A percentile compares a stretch with the other conserved stretches of the same genome.
phyloP scores from a whole-genome alignment of 495 filamentous ascomycete species.

The Aspergillus sclerotioniger region DNA sequence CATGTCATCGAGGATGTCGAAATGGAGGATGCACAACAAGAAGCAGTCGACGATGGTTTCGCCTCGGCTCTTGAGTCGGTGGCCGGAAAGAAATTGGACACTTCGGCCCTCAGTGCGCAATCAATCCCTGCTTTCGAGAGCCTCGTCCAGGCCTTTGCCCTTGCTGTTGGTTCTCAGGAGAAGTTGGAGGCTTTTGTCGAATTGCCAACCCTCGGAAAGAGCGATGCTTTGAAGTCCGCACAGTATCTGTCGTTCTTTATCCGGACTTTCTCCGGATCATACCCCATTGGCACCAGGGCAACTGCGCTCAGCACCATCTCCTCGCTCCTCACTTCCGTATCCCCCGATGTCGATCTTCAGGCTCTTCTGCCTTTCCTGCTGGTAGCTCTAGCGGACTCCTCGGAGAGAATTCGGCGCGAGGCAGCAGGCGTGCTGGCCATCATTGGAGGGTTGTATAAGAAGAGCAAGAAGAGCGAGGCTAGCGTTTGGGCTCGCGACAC shows the following conservation, averaged over 20 bases:
- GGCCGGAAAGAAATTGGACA: conserved; percentile 25
- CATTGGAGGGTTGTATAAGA: conserved; percentile 48
- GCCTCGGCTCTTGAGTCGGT: conserved; percentile 37
- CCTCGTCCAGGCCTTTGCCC: conserved; percentile 63
- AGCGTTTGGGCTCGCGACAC: conserved; percentile 51
- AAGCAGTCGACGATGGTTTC: conserved; percentile 38
- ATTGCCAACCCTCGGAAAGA: conserved; percentile 55
- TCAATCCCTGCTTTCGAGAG: conserved; percentile 46
- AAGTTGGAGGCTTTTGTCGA: conserved; percentile 57
- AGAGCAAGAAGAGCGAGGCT: conserved; percentile 32
- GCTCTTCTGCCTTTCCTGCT: conserved; percentile 75
- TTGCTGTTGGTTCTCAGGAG: conserved; percentile 48
- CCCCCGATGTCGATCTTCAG: conserved; percentile 65
- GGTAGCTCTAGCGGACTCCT: conserved; percentile 68
- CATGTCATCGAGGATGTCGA: conserved; percentile 48
- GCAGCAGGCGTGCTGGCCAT: conserved; percentile 61
- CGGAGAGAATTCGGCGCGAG: conserved; percentile 69
- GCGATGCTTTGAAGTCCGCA: conserved; percentile 54
- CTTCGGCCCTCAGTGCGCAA: conserved; percentile 38
- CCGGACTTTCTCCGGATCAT: conserved; percentile 68
- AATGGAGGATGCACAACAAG: conserved; percentile 45
- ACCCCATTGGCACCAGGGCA: conserved; percentile 62
- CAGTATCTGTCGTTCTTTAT: conserved; percentile 76
- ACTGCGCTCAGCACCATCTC: conserved; percentile 64
- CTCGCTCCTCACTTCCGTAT: conserved; percentile 46